Conservation (phyloP, 2,329 filamentous ascomycete species). For the Periconia sp. region DNA sequence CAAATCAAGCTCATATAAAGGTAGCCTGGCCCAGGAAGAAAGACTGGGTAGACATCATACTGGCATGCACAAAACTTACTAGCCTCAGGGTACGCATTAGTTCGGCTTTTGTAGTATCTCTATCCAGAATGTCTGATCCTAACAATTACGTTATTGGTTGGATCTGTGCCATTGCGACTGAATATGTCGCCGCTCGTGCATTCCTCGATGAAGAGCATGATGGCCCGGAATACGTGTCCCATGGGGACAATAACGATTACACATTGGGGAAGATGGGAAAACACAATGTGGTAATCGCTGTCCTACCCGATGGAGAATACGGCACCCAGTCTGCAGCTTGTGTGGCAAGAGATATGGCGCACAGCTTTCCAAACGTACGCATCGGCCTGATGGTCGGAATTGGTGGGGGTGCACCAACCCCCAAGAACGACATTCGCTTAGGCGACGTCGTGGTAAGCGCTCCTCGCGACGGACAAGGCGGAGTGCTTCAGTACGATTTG, state of each 20-base stretch:
- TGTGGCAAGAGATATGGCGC: conserved; percentile 18
- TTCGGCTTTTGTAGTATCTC: too few species aligned
- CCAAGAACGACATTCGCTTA: conserved; percentile 1
- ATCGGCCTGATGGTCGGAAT: conserved; percentile 48
- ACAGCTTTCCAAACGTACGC: conserved; percentile 31
- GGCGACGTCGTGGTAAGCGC: conserved; percentile 33
- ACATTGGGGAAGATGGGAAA: background rate
- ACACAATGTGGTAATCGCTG: background rate
- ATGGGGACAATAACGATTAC: background rate
- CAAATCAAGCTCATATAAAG: too few species aligned
- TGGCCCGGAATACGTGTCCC: background rate
- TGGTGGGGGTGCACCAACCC: conserved; percentile 24
- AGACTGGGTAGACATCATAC: too few species aligned
- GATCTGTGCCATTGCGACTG: background rate
- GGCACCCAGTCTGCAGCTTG: background rate
- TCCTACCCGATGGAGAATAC: background rate
- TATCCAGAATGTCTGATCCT: too few species aligned
- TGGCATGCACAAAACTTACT: too few species aligned
- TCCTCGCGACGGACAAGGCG: conserved; percentile 12
- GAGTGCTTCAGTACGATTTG: conserved; percentile 35
- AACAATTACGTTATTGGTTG: background rate
- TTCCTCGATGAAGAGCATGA: background rate
- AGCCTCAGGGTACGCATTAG: too few species aligned
- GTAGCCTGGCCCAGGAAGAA: too few species aligned
- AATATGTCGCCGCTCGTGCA: background rate